phyloP scores from a whole-genome alignment of 371 early-diverging fungal genomes.

The Mucor circinelloides region DNA sequence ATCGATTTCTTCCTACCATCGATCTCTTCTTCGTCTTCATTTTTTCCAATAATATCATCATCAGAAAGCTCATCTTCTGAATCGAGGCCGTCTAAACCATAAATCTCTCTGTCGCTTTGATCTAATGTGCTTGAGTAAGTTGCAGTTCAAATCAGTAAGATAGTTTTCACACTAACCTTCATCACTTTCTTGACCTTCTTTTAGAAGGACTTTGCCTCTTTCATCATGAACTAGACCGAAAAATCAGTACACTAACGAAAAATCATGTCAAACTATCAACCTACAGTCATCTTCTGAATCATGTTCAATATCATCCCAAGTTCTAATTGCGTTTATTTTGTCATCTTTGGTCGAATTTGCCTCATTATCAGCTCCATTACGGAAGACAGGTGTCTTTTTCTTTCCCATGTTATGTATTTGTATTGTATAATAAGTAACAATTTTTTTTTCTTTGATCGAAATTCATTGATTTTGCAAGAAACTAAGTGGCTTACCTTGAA shows the following conservation, averaged over 20 bases:
- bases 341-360: conserved; percentile 4
- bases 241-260: not conserved
- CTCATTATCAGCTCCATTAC: conserved; percentile 18
- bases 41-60: conserved; percentile 48
- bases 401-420: conserved; percentile 37
- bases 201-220: conserved; percentile 60
- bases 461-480: not conserved
- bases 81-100: conserved; percentile 60
- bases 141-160: not conserved
- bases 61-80: conserved; percentile 40
- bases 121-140: conserved; percentile 2
- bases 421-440: conserved; percentile 1
- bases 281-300: conserved; percentile 85
- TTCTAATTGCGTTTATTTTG: conserved; percentile 64
- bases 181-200: conserved; percentile 44
- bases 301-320: conserved; percentile 80
- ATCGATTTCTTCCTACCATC: conserved; percentile 31
- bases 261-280: conserved; percentile 1
- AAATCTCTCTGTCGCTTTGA: conserved; percentile 64
- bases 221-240: conserved; percentile 50
- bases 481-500: not conserved
- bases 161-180: conserved; percentile 20
- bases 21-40: conserved; percentile 45
- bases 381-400: conserved; percentile 46
- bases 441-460: not conserved